A percentile compares a stretch with the other conserved stretches of the same genome.
Evolutionary conservation across 2,329 filamentous ascomycete species (phyloP).

Genomic region (Pestalotiopsis sp.): DNA sequence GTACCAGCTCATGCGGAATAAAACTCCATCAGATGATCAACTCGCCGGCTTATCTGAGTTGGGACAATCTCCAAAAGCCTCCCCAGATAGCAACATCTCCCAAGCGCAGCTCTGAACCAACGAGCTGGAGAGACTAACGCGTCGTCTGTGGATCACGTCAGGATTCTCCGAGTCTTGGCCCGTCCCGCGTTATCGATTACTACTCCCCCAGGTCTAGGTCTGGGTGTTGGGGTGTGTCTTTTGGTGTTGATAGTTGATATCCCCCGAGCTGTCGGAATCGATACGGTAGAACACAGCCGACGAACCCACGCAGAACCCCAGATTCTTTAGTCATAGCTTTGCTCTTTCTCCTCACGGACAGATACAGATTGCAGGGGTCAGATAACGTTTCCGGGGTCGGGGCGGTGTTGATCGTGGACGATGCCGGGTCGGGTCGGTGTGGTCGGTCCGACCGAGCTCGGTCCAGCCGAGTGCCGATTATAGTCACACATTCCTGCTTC

Average conservation of each 20-base stretch:
- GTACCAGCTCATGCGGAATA: not conserved
- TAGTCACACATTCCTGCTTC: not conserved
- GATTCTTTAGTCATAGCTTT: conserved; percentile 5
- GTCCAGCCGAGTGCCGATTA: conserved; percentile 6
- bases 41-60: not conserved
- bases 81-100: not conserved
- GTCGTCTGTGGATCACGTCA: not conserved
- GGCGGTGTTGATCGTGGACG: not conserved
- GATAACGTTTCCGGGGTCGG: not conserved
- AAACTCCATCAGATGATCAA: not conserved
- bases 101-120: not conserved
- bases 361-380: not conserved
- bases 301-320: not conserved
- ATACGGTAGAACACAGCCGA: not conserved
- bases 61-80: not conserved
- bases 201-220: too few relatives aligned
- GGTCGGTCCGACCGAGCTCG: not conserved
- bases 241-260: too few relatives aligned
- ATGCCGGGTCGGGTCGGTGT: not conserved
- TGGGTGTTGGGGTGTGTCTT: too few relatives aligned
- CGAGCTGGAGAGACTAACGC: not conserved
- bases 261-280: not conserved
- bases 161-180: not conserved
- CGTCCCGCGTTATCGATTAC: not conserved
- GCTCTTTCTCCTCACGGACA: not conserved